phyloP scores from a whole-genome alignment of 2,329 filamentous ascomycete species.

The Xenoacremonium recifei region DNA sequence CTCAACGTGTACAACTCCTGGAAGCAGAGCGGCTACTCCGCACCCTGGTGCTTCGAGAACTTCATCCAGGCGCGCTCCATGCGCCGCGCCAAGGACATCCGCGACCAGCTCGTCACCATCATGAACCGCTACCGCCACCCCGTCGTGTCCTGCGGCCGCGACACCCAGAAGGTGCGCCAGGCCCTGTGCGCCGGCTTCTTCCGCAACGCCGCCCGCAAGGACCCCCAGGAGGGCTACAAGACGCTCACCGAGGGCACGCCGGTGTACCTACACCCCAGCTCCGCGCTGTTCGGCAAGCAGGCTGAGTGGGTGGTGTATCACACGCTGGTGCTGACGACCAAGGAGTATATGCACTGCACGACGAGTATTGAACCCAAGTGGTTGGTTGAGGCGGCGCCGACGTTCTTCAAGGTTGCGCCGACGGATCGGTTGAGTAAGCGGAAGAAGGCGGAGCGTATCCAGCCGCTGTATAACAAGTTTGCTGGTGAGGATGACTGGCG shows the following conservation, averaged over 20 bases:
- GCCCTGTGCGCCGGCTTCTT: conserved; percentile 94
- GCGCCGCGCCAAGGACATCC: conserved; percentile 85
- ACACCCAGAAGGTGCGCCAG: conserved; percentile 84
- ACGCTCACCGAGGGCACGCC: conserved; percentile 93
- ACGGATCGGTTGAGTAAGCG: conserved; percentile 85
- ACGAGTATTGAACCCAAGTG: conserved; percentile 91
- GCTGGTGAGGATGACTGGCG: conserved; percentile 94
- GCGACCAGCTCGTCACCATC: conserved; percentile 88
- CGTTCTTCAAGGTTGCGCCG: conserved; percentile 95
- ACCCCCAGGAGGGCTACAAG: conserved; percentile 96
- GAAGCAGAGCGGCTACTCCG: conserved; percentile 80
- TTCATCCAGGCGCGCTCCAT: conserved; percentile 93
- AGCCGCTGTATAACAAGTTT: conserved; percentile 92
- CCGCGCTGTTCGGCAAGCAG: conserved; percentile 90
- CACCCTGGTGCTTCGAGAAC: conserved; percentile 95
- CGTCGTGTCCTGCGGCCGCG: conserved; percentile 79
- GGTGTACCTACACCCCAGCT: conserved; percentile 90
- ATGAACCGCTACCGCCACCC: conserved; percentile 88
- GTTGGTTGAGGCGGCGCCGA: conserved; percentile 95
- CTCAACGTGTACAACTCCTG: conserved; percentile 98
- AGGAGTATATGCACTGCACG: conserved; percentile 97
- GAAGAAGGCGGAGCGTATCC: conserved; percentile 91
- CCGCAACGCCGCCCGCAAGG: conserved; percentile 90
- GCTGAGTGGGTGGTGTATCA: conserved; percentile 97
- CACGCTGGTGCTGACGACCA: conserved; percentile 84